Base-by-base conservation (phyloP, 441 rosid species). In the Populus tomentosa region DNA sequence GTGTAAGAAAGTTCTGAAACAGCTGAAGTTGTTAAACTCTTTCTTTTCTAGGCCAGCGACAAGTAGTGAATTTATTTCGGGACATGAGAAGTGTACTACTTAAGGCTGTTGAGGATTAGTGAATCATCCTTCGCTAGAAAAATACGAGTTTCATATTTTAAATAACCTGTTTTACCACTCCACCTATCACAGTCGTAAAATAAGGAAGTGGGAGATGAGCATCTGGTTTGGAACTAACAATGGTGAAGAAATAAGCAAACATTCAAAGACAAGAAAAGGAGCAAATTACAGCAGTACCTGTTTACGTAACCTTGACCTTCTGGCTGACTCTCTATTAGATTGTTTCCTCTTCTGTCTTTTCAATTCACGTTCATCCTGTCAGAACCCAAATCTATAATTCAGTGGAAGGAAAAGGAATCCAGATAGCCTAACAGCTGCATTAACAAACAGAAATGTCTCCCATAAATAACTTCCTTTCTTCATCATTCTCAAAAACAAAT, bases 291-390 rank as follows among this genome's bases (percentile, higher is more conserved):
- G 14, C 28, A 0, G 18, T 86, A 96, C 98, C 96, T 94, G 98
- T 84, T 96, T 96, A 67, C 99, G 98, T 85, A 94, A 84, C 79
- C 99, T 89, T 74, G 99, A 96, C 80, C 97, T 86, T 67, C 97
- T 89, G 78, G 99, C 99, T 75, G 98, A 94, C 80, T 94, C 99
- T 76, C 98, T 86, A 84, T 96, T 96, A 26, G 99, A 96, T 84
- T 94, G 95, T 85, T 96, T 96, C 72, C 98, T 89, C 88, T 85
- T 90, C 82, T 92, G 98, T 78, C 94, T 86, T 87, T 93, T 95
- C 73, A 90, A 79, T 80, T 95, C 98, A 71, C 96, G 89, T 70
- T 92, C 98, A 75, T 95, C 98, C 99, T 94, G 78, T 66, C 78
- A 73, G 33, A 82, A 76, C 14, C 75, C 13, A 46, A 64, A 70